Base-by-base conservation (phyloP, 2,329 filamentous ascomycete species). In the Fusarium agapanthi region DNA sequence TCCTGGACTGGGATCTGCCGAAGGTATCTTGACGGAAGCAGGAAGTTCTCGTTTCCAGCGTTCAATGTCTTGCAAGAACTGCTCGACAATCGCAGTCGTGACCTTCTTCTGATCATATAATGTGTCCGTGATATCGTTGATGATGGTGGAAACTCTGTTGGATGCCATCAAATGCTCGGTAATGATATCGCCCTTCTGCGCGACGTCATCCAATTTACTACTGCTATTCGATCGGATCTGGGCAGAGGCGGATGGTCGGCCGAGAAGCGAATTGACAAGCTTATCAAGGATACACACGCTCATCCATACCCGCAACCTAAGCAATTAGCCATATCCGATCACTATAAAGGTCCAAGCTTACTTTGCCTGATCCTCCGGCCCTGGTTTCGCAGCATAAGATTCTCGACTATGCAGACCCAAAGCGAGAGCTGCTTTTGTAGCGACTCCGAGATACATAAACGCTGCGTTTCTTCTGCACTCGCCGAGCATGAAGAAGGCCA, bases 401-500 rank as follows among this genome's bases (percentile, higher is more conserved):
- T 77, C 76, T 34, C 73, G 51, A 12, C 74, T 79, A 57, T 90
- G 88, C 12, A 91, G 74, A 0, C 89, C 89, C 1, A 91, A 74
- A 0, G 88, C 87, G 7, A 87, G 85, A 1, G 89, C 88, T 2
- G 88, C 87, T 59, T 88, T 85, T 0, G 86, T 83, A 4, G 89
- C 89, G 14, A 91, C 85, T 0, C 89, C 89, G 6, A 91, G 77
- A 61, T 91, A 91, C 87, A 91, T 90, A 59, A 89, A 91, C 0
- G 89, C 89, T 1, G 88, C 84, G 83, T 94, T 90, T 71, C 90
- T 91, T 70, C 88, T 82, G 68, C 88, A 84, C 44, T 82, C 76
- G 38, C 88, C 89, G 38, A 92, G 88, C 83, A 93, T 91, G 85
- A 92, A 93, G 22, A 92, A 92, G 13, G 89, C 93, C 82, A 94